phyloP scores from a whole-genome alignment of 768 basidiomycete genomes.

The Hydnomerulius pinastri region DNA sequence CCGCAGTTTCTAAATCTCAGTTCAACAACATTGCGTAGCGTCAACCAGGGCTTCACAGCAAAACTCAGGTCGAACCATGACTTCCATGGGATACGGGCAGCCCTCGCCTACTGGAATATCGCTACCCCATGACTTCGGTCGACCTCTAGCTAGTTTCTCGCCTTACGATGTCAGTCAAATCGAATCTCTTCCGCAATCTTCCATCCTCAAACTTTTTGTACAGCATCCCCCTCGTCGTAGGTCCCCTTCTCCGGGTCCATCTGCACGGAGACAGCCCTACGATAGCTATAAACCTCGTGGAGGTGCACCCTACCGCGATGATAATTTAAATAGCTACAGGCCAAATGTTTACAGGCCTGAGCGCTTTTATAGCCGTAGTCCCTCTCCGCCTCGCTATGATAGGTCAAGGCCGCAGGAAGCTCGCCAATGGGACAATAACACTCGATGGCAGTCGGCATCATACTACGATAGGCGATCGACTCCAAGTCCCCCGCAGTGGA shows the following conservation, averaged over 20 bases:
- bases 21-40: slow-evolving; percentile 6
- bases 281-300: slow-evolving; percentile 54
- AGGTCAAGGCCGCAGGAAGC: slow-evolving; percentile 40
- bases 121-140: slow-evolving; percentile 29
- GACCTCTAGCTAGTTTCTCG: slow-evolving; percentile 22
- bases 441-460: slow-evolving; percentile 41
- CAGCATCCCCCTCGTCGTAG: slow-evolving; percentile 39
- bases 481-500: slow-evolving; percentile 35
- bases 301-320: slow-evolving; percentile 39
- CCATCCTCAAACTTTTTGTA: slow-evolving; percentile 21
- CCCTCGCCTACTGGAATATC: slow-evolving; percentile 27
- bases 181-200: slow-evolving; percentile 12
- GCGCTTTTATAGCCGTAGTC: slow-evolving; percentile 44
- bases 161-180: slow-evolving; percentile 36
- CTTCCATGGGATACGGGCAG: slow-evolving; percentile 29
- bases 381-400: slow-evolving; percentile 55
- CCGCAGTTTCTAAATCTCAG: not conserved
- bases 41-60: slow-evolving; percentile 3
- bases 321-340: slow-evolving; percentile 44
- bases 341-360: slow-evolving; percentile 40
- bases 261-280: slow-evolving; percentile 46
- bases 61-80: slow-evolving; percentile 19
- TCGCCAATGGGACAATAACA: slow-evolving; percentile 48
- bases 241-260: slow-evolving; percentile 50
- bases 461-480: slow-evolving; percentile 48